Percentiles rank a stretch among this genome's conserved stretches.
Conservation (phyloP, 352 stramenopile species). For the Phytophthora crassamura region DNA sequence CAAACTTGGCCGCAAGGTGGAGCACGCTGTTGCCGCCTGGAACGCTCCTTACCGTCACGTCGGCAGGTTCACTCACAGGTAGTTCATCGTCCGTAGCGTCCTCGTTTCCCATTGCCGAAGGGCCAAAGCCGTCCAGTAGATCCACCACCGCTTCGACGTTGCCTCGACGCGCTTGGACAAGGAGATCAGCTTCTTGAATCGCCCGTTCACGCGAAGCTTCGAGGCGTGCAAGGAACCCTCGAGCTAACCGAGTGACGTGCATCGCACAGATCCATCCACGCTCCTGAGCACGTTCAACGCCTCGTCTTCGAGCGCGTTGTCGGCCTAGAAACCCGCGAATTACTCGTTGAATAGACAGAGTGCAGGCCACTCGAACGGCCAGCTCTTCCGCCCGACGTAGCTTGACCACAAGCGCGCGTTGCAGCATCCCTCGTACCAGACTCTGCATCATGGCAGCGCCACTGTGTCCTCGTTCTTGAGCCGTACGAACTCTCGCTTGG, state of each 20-base stretch:
- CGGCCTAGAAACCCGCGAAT: slow-evolving; percentile 55
- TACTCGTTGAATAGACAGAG: slow-evolving; percentile 59
- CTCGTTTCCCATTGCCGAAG: slow-evolving; percentile 20
- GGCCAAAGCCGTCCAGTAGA: slow-evolving; percentile 63
- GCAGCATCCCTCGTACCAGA: slow-evolving; percentile 40
- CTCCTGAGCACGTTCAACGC: slow-evolving; percentile 36
- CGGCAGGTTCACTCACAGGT: slow-evolving; percentile 25
- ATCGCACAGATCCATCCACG: slow-evolving; percentile 42
- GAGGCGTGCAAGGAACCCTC: slow-evolving; percentile 57
- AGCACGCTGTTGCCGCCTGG: slow-evolving; percentile 52
- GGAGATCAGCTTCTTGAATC: slow-evolving; percentile 53
- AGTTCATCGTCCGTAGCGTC: slow-evolving; percentile 10
- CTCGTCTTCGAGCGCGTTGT: slow-evolving; percentile 33
- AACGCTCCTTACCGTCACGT: slow-evolving; percentile 43
- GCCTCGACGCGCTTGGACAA: slow-evolving; percentile 58
- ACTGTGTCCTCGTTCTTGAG: slow-evolving; percentile 30
- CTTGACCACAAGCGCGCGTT: slow-evolving; percentile 34
- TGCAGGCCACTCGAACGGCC: slow-evolving; percentile 51
- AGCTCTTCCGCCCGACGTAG: slow-evolving; percentile 49
- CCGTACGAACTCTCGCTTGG: slow-evolving; percentile 17
- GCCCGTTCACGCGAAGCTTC: slow-evolving; percentile 28
- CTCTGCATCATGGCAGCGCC: slow-evolving; percentile 56
- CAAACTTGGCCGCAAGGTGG: slow-evolving; percentile 58
- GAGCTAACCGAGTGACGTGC: slow-evolving; percentile 59
- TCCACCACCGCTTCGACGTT: slow-evolving; percentile 66